Evolutionary conservation across 345 rosid species (phyloP).

Genomic region (Sapria himalayana): DNA sequence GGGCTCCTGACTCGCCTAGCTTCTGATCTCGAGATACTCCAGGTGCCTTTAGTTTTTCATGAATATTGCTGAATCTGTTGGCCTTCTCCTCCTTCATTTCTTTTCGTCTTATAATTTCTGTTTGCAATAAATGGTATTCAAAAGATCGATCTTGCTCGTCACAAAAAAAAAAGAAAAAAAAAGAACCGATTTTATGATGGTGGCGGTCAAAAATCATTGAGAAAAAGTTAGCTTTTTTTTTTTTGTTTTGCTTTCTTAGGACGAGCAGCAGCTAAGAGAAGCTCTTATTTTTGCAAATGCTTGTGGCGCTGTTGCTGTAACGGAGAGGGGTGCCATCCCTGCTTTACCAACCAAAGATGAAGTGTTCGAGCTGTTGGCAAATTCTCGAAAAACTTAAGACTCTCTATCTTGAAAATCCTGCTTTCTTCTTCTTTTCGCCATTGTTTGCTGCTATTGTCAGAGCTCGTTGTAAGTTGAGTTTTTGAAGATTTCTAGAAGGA

Average conservation of each 20-base stretch:
- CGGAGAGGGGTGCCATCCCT: slow-evolving; percentile 89
- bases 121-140: not conserved
- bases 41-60: slow-evolving; percentile 14
- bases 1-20: slow-evolving; percentile 45
- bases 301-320: slow-evolving; percentile 75
- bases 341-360: slow-evolving; percentile 59
- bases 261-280: slow-evolving; percentile 53
- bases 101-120: not conserved
- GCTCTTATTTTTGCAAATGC: slow-evolving; percentile 68
- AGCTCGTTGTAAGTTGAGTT: too few relatives aligned
- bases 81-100: not conserved
- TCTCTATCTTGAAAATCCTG: too few relatives aligned
- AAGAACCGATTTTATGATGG: too few relatives aligned
- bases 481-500: too few relatives aligned
- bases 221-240: too few relatives aligned
- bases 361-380: slow-evolving; percentile 27
- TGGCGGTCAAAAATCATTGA: too few relatives aligned
- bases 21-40: slow-evolving; percentile 23
- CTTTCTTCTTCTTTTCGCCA: too few relatives aligned
- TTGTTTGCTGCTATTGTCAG: too few relatives aligned
- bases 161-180: too few relatives aligned
- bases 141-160: not conserved
- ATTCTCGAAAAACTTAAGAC: too few relatives aligned
- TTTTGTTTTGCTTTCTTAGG: slow-evolving; percentile 18
- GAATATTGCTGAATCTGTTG: not conserved